Base-by-base conservation (phyloP, 352 stramenopile species). In the Phytophthora pini region DNA sequence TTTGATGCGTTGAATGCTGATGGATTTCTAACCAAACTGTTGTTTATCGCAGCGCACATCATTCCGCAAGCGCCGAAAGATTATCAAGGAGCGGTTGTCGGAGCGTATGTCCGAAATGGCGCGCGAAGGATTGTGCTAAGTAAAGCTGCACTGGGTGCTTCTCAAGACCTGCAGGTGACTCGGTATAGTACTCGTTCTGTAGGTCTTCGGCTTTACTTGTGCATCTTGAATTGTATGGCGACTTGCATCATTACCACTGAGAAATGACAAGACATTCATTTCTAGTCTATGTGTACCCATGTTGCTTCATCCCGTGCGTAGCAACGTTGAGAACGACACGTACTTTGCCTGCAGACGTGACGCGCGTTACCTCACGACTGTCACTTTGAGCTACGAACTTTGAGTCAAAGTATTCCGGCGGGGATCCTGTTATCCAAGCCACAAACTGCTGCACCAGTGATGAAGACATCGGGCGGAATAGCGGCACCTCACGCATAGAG, bases 331-430 rank as follows among this genome's bases (percentile, higher is more conserved):
- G 51, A 8, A 68, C 58, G 20, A 95, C 72, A 24, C 70, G 74
- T 7, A 88, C 75, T 50, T 77, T 76, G 34, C 80, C 79, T 27
- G 72, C 70, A 20, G 79, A 90, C 8, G 72, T 79, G 49, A 91
- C 80, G n/a, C 82, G 77, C 9, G 80, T 89, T 26, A 90, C 67
- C 41, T 94, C 85, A 8, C 86, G 80, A 3, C 85, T 87, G 36
- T 87, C 70, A 49, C 77, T 88, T 63, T 93, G 74, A 2, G 87
- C 69, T 39, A 94, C 62, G 57, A 94, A 94, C 45, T 89, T 92
- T 12, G 84, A 78, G 62, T 94, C 84, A 47, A 94, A 98, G 73
- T 97, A 98, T 73, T 90, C 94, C 24, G 92, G 90, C 27, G 84
- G 86, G 1, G 91, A 92, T 3, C 87, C 94, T 8, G 78, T 88